Conservation (phyloP, 2,329 filamentous ascomycete genomes). For the Tolypocladium amazonense region DNA sequence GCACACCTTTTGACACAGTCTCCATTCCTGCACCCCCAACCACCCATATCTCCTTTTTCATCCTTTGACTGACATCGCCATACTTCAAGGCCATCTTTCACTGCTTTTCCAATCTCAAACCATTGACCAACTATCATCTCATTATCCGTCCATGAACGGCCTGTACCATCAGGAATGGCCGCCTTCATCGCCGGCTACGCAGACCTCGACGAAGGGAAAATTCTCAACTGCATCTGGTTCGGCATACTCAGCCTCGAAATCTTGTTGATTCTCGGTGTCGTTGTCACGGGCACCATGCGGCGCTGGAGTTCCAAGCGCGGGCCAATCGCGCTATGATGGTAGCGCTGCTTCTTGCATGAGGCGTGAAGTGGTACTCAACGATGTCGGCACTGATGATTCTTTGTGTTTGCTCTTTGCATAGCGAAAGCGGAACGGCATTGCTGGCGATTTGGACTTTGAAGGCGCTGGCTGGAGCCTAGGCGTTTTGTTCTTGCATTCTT, state of each 20-base stretch:
- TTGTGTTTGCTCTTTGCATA: background rate
- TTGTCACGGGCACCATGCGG: conserved; percentile 11
- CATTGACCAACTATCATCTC: background rate
- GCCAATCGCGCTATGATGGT: background rate
- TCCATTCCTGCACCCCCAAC: background rate
- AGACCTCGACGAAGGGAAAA: conserved; percentile 22
- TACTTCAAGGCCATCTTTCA: background rate
- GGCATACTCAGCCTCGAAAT: conserved; percentile 34
- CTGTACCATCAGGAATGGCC: conserved; percentile 7
- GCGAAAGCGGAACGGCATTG: background rate
- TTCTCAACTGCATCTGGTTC: conserved; percentile 37
- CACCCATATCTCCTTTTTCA: background rate
- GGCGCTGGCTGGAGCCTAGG: background rate
- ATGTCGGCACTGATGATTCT: background rate
- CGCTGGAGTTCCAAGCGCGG: background rate
- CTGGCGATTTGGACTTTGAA: background rate
- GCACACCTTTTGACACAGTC: background rate
- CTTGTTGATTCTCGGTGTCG: conserved; percentile 30
- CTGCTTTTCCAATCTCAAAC: background rate
- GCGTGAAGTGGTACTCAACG: no score
- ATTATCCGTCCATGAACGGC: background rate
- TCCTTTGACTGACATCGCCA: background rate
- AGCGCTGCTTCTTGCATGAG: background rate
- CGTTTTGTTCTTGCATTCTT: background rate
- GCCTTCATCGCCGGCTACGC: conserved; percentile 15